These are phyloP conservation scores for Hypholoma sublateritium DNA, from an alignment of 768 basidiomycete species.

Conservation along the genomic window DNA sequence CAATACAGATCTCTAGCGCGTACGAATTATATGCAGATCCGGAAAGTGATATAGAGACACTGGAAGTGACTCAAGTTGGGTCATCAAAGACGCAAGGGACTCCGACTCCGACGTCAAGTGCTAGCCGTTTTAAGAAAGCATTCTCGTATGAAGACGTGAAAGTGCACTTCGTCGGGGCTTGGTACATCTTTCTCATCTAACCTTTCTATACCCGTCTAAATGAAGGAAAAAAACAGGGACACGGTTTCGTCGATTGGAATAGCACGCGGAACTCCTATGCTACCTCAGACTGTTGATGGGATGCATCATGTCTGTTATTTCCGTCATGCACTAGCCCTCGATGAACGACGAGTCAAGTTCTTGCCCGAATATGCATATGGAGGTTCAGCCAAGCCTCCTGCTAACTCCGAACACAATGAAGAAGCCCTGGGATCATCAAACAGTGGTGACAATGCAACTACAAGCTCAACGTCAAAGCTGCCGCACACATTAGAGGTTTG, in stretches of 20 bases:
- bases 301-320: conserved; percentile 30
- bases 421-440: background rate
- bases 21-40: background rate
- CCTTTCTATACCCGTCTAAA: background rate
- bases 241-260: conserved; percentile 35
- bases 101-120: no score
- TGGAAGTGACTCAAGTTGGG: conserved; percentile 4
- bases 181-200: background rate
- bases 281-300: conserved; percentile 16
- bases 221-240: conserved; percentile 24
- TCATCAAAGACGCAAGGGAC: background rate
- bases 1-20: background rate
- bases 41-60: conserved; percentile 3
- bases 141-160: conserved; percentile 26
- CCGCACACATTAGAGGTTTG: conserved; percentile 15
- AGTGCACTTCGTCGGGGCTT: conserved; percentile 21
- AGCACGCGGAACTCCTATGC: conserved; percentile 11
- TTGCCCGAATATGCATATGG: conserved; percentile 26
- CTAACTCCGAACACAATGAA: background rate
- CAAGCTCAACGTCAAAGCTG: background rate
- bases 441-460: background rate
- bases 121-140: conserved; percentile 17
- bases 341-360: conserved; percentile 36
- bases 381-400: background rate
- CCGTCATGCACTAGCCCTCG: conserved; percentile 35